phyloP scores from a whole-genome alignment of 441 rosid species.

The Brassica hybrid region DNA sequence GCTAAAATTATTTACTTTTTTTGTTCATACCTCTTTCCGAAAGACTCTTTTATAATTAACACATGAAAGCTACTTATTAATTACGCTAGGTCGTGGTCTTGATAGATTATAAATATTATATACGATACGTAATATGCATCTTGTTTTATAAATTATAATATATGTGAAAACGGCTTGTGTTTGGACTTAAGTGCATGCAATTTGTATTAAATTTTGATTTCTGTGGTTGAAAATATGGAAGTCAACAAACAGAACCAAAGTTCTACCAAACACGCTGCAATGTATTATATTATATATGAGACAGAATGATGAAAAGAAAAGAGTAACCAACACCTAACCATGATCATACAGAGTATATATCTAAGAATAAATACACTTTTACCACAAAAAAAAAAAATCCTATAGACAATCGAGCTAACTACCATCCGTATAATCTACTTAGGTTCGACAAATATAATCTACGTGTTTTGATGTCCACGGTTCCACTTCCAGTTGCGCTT shows the following conservation, averaged over 20 bases:
- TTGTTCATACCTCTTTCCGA: neutral
- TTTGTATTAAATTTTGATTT: constrained; percentile 32
- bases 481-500: constrained; percentile 4
- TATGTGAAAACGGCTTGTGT: constrained; percentile 3
- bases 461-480: neutral
- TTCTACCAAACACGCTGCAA: constrained; percentile 33
- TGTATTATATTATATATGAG: constrained; percentile 8
- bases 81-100: constrained; percentile 3
- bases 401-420: constrained; percentile 2
- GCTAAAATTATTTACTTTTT: too few relatives aligned
- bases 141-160: constrained; percentile 4
- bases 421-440: neutral
- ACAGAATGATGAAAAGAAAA: constrained; percentile 28
- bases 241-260: constrained; percentile 36
- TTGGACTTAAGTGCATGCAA: constrained; percentile 34
- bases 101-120: neutral
- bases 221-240: constrained; percentile 26
- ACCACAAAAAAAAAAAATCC: neutral
- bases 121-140: neutral
- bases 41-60: neutral
- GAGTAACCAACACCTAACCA: constrained; percentile 38
- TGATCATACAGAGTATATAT: constrained; percentile 8
- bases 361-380: neutral
- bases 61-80: neutral
- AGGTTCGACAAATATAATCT: neutral